A percentile compares a stretch with the other conserved stretches of the same genome.
Evolutionary conservation across 495 filamentous ascomycete genomes (phyloP).

Genomic region (Tuber borchii): DNA sequence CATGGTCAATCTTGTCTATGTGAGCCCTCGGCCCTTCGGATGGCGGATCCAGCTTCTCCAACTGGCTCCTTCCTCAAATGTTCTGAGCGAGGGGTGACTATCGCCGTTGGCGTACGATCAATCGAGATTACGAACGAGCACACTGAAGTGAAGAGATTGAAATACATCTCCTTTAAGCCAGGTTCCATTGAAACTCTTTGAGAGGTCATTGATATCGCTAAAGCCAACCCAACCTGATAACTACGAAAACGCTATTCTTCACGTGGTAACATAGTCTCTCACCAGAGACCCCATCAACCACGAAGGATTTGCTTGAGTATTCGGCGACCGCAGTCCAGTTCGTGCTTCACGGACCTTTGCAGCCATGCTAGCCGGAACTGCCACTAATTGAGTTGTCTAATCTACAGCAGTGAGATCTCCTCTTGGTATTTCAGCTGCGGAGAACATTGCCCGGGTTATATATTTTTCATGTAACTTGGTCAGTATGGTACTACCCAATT

Average conservation of each 20-base stretch:
- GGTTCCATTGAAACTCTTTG: slow-evolving; percentile 85
- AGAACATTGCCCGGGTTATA: slow-evolving; percentile 92
- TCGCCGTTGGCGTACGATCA: slow-evolving; percentile 87
- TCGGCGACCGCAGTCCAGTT: slow-evolving; percentile 96
- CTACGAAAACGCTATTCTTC: slow-evolving; percentile 96
- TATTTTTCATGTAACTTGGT: slow-evolving; percentile 92
- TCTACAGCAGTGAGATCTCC: slow-evolving; percentile 94
- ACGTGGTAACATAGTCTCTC: slow-evolving; percentile 77
- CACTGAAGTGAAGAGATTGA: slow-evolving; percentile 81
- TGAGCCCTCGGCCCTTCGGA: slow-evolving; percentile 88
- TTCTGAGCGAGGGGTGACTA: slow-evolving; percentile 88
- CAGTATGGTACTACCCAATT: slow-evolving; percentile 95
- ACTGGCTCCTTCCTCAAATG: slow-evolving; percentile 73
- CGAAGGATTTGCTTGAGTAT: slow-evolving; percentile 93
- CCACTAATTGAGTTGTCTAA: slow-evolving; percentile 98
- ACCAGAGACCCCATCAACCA: slow-evolving; percentile 89
- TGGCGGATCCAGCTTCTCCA: slow-evolving; percentile 95
- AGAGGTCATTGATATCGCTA: slow-evolving; percentile 83
- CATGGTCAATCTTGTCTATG: slow-evolving; percentile 90
- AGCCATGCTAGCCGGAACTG: slow-evolving; percentile 59
- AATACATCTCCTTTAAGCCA: slow-evolving; percentile 93
- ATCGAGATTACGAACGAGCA: slow-evolving; percentile 92
- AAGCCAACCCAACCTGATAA: slow-evolving; percentile 83
- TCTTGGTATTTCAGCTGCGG: slow-evolving; percentile 98
- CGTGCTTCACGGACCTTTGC: no score